These are phyloP conservation scores for Hymenoscyphus scutula DNA, from an alignment of 2,329 filamentous ascomycete genomes.

Conservation along the genomic window DNA sequence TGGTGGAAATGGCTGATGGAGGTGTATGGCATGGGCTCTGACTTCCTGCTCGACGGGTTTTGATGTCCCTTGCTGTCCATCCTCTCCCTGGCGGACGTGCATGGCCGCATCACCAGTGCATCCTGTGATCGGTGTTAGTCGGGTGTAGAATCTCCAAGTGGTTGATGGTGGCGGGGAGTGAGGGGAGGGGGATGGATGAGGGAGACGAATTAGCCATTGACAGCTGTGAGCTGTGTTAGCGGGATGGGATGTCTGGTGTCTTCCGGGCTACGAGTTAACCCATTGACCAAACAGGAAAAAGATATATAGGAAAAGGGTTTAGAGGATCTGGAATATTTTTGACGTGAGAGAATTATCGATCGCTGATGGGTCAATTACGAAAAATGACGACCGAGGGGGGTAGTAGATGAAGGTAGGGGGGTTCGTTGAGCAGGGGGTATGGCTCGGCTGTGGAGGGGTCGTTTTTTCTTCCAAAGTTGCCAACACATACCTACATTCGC, in stretches of 20 bases:
- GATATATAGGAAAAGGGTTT: neutral
- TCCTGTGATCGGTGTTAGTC: conserved; percentile 8
- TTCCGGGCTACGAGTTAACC: too few relatives aligned
- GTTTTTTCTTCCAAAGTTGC: conserved; percentile 9
- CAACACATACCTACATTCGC: conserved; percentile 19
- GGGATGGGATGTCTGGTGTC: neutral
- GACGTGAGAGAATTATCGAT: neutral
- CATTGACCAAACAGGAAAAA: conserved; percentile 3
- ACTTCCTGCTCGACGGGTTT: neutral
- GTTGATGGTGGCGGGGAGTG: neutral
- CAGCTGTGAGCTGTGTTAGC: neutral
- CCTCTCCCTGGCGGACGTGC: neutral
- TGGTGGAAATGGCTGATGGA: neutral
- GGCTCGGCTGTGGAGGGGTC: neutral
- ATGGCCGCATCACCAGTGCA: conserved; percentile 8
- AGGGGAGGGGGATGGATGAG: neutral
- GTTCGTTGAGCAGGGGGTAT: neutral
- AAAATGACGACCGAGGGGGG: neutral
- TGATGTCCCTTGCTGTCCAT: neutral
- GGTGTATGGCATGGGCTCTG: neutral
- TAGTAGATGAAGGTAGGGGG: neutral
- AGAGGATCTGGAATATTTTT: neutral
- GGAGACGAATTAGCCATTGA: neutral
- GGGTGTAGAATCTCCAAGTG: neutral
- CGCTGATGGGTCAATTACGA: neutral